A percentile compares a stretch with the other conserved stretches of the same genome.
Conservation (phyloP, 2,329 filamentous ascomycete genomes). For the Pestalotiopsis sp. region DNA sequence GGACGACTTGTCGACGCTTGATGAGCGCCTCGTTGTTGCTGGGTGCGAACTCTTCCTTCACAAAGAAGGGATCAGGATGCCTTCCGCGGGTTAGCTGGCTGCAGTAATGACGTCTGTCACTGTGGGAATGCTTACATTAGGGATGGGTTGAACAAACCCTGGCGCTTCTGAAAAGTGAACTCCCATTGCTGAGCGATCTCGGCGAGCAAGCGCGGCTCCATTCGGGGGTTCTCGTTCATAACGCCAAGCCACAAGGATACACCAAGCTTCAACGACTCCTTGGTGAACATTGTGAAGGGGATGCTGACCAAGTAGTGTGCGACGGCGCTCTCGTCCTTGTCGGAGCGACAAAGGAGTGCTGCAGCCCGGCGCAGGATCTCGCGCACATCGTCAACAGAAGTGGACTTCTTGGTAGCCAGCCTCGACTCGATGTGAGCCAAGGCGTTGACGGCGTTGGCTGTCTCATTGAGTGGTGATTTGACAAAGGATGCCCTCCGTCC, state of each 20-base stretch:
- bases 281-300: slow-evolving; percentile 90
- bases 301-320: slow-evolving; percentile 89
- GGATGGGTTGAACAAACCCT: slow-evolving; percentile 78
- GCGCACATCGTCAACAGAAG: slow-evolving; percentile 74
- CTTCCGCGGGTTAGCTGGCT: slow-evolving; percentile 40
- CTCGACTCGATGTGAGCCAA: slow-evolving; percentile 75
- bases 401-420: slow-evolving; percentile 68
- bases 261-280: slow-evolving; percentile 92
- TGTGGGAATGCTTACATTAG: slow-evolving; percentile 56
- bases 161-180: slow-evolving; percentile 72
- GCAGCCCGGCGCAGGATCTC: slow-evolving; percentile 85
- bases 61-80: slow-evolving; percentile 85
- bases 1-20: slow-evolving; percentile 76
- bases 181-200: slow-evolving; percentile 95
- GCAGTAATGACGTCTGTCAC: not conserved
- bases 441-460: slow-evolving; percentile 62
- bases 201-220: slow-evolving; percentile 82
- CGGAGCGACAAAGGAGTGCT: slow-evolving; percentile 79
- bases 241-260: slow-evolving; percentile 96
- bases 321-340: slow-evolving; percentile 75
- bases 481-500: slow-evolving; percentile 56
- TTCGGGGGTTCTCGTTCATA: slow-evolving; percentile 90
- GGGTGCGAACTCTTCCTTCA: slow-evolving; percentile 90
- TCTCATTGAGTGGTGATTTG: slow-evolving; percentile 54
- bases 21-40: slow-evolving; percentile 77